phyloP scores from a whole-genome alignment of 2,329 filamentous ascomycete genomes.

The Epichloe glyceriae region DNA sequence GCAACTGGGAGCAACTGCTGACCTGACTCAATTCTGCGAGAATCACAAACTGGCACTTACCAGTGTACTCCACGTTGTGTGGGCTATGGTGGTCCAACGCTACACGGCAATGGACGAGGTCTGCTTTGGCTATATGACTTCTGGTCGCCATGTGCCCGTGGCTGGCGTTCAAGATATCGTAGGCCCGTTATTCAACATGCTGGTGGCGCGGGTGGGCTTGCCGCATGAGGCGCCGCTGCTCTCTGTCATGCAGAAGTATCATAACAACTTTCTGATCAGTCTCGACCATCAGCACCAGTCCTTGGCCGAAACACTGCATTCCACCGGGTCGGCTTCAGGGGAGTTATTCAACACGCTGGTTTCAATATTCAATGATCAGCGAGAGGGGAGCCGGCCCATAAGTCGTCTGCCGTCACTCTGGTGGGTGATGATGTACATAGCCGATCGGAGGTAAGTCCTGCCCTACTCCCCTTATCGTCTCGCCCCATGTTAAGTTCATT shows the following conservation, averaged over 20 bases:
- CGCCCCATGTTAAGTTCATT: too few species aligned
- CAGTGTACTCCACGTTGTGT: slow-evolving; percentile 35
- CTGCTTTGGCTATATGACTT: slow-evolving; percentile 40
- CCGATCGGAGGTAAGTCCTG: neutral
- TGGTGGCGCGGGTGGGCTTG: slow-evolving; percentile 22
- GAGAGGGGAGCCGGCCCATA: slow-evolving; percentile 6
- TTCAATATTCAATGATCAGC: slow-evolving; percentile 11
- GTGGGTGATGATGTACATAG: neutral
- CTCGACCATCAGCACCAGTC: slow-evolving; percentile 37
- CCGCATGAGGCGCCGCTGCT: slow-evolving; percentile 16
- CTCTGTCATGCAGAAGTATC: slow-evolving; percentile 15
- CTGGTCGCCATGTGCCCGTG: slow-evolving; percentile 38
- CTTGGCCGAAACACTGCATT: slow-evolving; percentile 30
- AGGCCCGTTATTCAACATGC: slow-evolving; percentile 42
- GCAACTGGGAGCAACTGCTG: neutral
- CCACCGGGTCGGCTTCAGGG: slow-evolving; percentile 7
- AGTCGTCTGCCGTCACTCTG: neutral
- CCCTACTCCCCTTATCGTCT: neutral
- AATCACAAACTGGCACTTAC: slow-evolving; percentile 31
- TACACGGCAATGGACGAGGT: slow-evolving; percentile 35
- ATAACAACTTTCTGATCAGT: slow-evolving; percentile 31
- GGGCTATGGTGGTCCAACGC: slow-evolving; percentile 34
- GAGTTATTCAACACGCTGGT: slow-evolving; percentile 20
- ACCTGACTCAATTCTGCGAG: slow-evolving; percentile 20
- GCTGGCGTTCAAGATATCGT: slow-evolving; percentile 33